Conservation (phyloP, 805 yeast genomes). For the Blastobotrys chiropterorum region DNA sequence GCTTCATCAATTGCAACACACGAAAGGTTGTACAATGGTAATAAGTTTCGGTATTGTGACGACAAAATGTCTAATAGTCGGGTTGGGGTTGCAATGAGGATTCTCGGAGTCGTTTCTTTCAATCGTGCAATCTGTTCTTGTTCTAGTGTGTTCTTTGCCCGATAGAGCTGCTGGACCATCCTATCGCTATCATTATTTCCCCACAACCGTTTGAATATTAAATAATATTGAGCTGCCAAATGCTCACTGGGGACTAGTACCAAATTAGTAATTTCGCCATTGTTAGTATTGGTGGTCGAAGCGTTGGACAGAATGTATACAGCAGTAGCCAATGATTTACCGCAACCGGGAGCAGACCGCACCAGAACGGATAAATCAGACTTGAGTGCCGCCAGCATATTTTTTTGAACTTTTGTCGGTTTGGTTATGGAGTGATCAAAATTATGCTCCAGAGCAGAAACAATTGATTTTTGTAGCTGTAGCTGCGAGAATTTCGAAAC, state of each 20-base stretch:
- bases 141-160: conserved; percentile 19
- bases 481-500: too few species aligned
- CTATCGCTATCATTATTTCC: conserved; percentile 11
- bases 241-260: conserved; percentile 32
- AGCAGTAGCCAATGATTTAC: conserved; percentile 33
- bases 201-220: conserved; percentile 13
- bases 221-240: conserved; percentile 33
- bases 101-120: conserved; percentile 32
- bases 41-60: conserved; percentile 24
- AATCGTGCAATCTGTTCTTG: neutral
- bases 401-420: too few species aligned
- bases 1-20: conserved; percentile 27
- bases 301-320: too few species aligned
- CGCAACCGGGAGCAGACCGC: conserved; percentile 29
- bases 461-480: too few species aligned
- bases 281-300: conserved; percentile 24
- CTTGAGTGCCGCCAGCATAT: too few species aligned
- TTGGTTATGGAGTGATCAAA: too few species aligned
- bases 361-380: conserved; percentile 27
- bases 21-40: conserved; percentile 15
- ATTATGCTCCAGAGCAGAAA: too few species aligned
- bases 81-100: conserved; percentile 52
- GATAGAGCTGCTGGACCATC: conserved; percentile 23
- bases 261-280: conserved; percentile 20
- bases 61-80: conserved; percentile 43